Evolutionary conservation across 345 rosid species (phyloP).

Genomic region (Sonneratia alba): DNA sequence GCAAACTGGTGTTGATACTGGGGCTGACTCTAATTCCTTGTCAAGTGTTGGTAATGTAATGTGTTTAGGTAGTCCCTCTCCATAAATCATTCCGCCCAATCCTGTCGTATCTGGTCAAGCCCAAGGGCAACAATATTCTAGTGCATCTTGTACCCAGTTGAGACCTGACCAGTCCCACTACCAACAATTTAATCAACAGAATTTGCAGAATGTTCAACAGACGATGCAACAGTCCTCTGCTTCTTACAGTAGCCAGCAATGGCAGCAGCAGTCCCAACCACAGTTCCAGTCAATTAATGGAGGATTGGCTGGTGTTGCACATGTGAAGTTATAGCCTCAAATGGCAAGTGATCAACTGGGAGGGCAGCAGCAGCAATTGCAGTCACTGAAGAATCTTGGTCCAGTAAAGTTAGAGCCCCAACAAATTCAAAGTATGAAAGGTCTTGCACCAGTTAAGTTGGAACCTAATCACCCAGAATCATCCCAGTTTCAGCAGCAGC

Average conservation of each 20-base stretch:
- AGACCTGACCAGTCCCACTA: slow-evolving; percentile 61
- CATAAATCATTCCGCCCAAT: slow-evolving; percentile 45
- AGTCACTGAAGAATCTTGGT: slow-evolving; percentile 46
- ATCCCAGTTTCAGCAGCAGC: slow-evolving; percentile 53
- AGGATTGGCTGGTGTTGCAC: slow-evolving; percentile 57
- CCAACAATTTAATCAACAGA: slow-evolving; percentile 55
- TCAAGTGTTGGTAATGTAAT: slow-evolving; percentile 55
- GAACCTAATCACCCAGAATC: slow-evolving; percentile 79
- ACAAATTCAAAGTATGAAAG: slow-evolving; percentile 54
- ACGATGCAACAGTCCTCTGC: slow-evolving; percentile 55
- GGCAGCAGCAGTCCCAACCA: slow-evolving; percentile 46
- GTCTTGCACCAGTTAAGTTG: slow-evolving; percentile 54
- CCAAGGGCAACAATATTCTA: slow-evolving; percentile 72
- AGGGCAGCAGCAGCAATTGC: slow-evolving; percentile 46
- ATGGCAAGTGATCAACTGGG: slow-evolving; percentile 55
- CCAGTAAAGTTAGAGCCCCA: slow-evolving; percentile 73
- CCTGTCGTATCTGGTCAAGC: slow-evolving; percentile 57
- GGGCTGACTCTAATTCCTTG: slow-evolving; percentile 70
- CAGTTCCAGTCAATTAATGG: slow-evolving; percentile 57
- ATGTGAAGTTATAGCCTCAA: slow-evolving; percentile 83
- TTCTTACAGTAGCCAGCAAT: slow-evolving; percentile 33
- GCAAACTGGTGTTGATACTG: slow-evolving; percentile 49
- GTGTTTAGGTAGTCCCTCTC: slow-evolving; percentile 45
- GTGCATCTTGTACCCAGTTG: slow-evolving; percentile 46
- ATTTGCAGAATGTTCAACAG: slow-evolving; percentile 70